These are phyloP conservation scores for Lactifluus rugatus DNA, from an alignment of 768 basidiomycete species.

Conservation along the genomic window DNA sequence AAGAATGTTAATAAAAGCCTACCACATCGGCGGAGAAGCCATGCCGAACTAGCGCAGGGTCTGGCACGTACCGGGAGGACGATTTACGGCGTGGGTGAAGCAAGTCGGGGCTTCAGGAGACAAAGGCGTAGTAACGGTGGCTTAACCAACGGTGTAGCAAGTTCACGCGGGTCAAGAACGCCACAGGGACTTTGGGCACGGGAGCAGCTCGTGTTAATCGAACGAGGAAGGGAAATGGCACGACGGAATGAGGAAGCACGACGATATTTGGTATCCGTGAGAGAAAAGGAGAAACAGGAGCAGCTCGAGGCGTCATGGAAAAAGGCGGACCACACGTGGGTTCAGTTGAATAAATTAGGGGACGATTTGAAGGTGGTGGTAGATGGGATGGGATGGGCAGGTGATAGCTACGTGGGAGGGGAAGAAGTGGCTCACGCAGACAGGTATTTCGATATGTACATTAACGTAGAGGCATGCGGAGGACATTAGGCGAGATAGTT, in stretches of 20 bases:
- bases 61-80: slow-evolving; percentile 16
- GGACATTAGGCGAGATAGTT: slow-evolving; percentile 6
- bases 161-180: neutral
- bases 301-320: neutral
- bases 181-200: neutral
- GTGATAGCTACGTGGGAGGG: neutral
- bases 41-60: neutral
- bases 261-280: neutral
- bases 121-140: neutral
- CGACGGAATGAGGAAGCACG: neutral
- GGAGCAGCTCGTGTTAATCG: slow-evolving; percentile 7
- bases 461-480: slow-evolving; percentile 29
- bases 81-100: slow-evolving; percentile 15
- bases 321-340: neutral
- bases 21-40: slow-evolving; percentile 11
- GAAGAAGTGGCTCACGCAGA: slow-evolving; percentile 18
- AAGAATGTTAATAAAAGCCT: slow-evolving; percentile 3
- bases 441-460: slow-evolving; percentile 36
- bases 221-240: slow-evolving; percentile 6
- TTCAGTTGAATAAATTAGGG: neutral
- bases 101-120: neutral
- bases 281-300: neutral
- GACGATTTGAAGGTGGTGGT: neutral
- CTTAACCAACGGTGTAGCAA: neutral
- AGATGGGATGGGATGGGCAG: neutral